A percentile compares a stretch with the other conserved stretches of the same genome.
Evolutionary conservation across 1,284 basidiomycete species (phyloP).

Genomic region (Cystobasidium pallidum): DNA sequence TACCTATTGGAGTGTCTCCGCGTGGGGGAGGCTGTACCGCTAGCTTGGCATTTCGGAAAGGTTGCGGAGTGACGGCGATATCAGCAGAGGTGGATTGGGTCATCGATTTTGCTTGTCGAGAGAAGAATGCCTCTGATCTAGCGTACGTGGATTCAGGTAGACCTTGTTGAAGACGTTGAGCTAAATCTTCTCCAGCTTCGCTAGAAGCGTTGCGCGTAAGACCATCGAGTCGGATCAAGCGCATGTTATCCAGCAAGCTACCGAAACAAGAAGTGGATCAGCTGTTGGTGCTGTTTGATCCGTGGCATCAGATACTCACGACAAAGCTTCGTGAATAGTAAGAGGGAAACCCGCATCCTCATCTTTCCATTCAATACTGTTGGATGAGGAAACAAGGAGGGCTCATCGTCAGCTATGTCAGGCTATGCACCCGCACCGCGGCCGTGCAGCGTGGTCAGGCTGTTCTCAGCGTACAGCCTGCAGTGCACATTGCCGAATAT

Average conservation of each 20-base stretch:
- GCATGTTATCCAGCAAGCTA: conserved; percentile 43
- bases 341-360: not conserved
- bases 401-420: not conserved
- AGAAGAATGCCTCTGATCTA: conserved; percentile 26
- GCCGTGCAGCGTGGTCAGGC: too few relatives aligned
- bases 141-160: conserved; percentile 30
- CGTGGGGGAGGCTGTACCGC: not conserved
- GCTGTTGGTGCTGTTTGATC: too few relatives aligned
- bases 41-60: conserved; percentile 3
- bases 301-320: conserved; percentile 19
- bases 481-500: not conserved
- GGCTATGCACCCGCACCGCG: not conserved
- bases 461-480: not conserved
- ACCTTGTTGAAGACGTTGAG: conserved; percentile 22
- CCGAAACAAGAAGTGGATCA: not conserved
- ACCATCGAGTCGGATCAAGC: conserved; percentile 21
- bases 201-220: conserved; percentile 2
- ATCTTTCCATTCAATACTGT: conserved; percentile 21
- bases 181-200: not conserved
- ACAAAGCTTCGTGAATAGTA: conserved; percentile 38
- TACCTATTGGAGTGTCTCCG: not conserved
- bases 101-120: conserved; percentile 11
- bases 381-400: not conserved
- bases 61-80: not conserved
- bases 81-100: not conserved